A percentile compares a stretch with the other conserved stretches of the same genome.
Evolutionary conservation across 345 rosid genomes (phyloP).

Genomic region (Populus pruinosa): DNA sequence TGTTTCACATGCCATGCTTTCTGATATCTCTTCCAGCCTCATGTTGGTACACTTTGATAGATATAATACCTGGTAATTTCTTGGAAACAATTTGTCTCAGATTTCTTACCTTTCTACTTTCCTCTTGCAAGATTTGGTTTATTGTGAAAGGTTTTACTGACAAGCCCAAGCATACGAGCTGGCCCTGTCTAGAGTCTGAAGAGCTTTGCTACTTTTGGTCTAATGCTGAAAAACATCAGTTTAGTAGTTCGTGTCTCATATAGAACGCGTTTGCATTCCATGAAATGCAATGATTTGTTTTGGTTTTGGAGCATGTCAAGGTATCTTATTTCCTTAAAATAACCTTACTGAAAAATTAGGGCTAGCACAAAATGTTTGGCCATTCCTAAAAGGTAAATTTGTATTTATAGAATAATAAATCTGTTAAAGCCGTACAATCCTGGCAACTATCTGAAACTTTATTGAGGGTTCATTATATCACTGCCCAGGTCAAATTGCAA

Average conservation of each 20-base stretch:
- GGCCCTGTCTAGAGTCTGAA: background rate
- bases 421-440: background rate
- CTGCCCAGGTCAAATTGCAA: slow-evolving; percentile 16
- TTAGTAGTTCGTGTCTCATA: background rate
- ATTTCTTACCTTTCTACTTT: background rate
- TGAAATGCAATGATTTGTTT: background rate
- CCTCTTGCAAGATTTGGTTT: background rate
- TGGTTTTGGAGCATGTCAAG: background rate
- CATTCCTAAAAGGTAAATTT: background rate
- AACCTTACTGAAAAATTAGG: background rate
- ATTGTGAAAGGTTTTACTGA: background rate
- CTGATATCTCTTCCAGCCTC: slow-evolving; percentile 31
- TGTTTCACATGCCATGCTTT: slow-evolving; percentile 86
- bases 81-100: background rate
- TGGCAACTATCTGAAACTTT: background rate
- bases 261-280: background rate
- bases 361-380: background rate
- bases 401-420: background rate
- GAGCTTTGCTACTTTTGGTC: background rate
- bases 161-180: background rate
- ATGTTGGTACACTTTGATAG: background rate
- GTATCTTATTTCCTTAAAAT: background rate
- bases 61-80: slow-evolving; percentile 31
- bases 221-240: background rate
- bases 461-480: background rate